Evolutionary conservation across 1,139 yeast genomes (phyloP), one percentile per base, ranked within the genome.

Genomic region (Kodamaea fungicola): DNA sequence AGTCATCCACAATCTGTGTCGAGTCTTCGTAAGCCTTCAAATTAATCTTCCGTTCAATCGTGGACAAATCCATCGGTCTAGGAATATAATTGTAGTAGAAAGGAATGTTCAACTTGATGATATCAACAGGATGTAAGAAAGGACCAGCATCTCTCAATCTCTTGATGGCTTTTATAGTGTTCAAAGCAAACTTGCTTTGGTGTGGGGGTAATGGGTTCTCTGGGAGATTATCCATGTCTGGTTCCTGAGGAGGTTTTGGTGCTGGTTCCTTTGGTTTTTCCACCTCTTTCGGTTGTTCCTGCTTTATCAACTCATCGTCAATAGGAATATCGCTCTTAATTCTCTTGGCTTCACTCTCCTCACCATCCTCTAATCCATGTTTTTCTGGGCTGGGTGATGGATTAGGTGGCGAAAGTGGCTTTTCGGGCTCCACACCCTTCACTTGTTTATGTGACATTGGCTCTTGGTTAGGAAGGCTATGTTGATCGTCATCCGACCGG

Each of bases 91-190:
- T 88, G 59, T 83, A 87, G 59, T 92, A 92, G 42, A 86, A 80
- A 3, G 98, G 99, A 42, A 94, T 85, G 54, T 90, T 89, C 46
- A 89, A 75, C 56, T 87, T 88, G 38, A 86, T 82, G 3, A 78
- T 84, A 56, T 92, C 97, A 29, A 92, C 99, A 0, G 98, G 98
- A 39, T 71, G 79, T 34, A 87, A 55, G 57, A 92, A 92, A 3
- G 98, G 98, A 21, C 74, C 80, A 2, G 97, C 96, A 62, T 94
- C 98, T 61, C 90, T 87, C 52, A 90, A 74, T 46, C 97, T 71
- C 59, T 87, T 89, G 40, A 94, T 83, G 12, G 95, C 92, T 54
- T 83, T 83, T 35, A 84, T 71, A 2, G 85, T 72, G 53, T 81
- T 81, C 24, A 73, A 46, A 1, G 85, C 86, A 56, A 78, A 83